Base-by-base conservation (phyloP, 2,329 filamentous ascomycete species). In the Nakataea oryzae region DNA sequence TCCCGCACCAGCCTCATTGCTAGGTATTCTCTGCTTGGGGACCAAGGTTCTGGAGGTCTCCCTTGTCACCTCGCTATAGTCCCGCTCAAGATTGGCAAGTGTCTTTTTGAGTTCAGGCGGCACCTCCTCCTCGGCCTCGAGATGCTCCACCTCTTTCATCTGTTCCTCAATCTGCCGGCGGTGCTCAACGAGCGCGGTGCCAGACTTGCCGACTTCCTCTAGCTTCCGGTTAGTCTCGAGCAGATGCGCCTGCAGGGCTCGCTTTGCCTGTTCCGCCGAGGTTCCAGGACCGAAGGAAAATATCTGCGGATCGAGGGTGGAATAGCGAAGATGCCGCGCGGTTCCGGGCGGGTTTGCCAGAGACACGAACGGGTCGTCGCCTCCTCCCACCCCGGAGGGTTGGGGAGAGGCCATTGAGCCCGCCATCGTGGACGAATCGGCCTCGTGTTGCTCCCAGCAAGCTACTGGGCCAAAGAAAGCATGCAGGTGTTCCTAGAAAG, bases 31-130 rank as follows among this genome's bases (percentile, higher is more conserved):
- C 73, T 92, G 92, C 68, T 95, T 95, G 41, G 86, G 89, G 64
- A 97, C 77, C 72, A 97, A 93, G 2, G 91, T 92, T 66, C 93
- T 84, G 56, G 93, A 91, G 58, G 90, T 95, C 73, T 97, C 93
- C 65, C 89, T 84, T 14, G 93, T 92, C 58, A 97, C 87, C 71
- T 97, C 93, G 73, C 96, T 93, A 77, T 96, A 97, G 70, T 99
- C 95, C 73, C 86, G 90, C 74, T 99, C 95, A 64, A 99, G 86
- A 65, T 96, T 92, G 17, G 86, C 81, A 61, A 99, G 82, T 75
- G 90, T 92, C 69, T 88, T 84, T 64, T 89, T 90, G 69, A 99
- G 78, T 67, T 96, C 93, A 3, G 90, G 86, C 0, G 88, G 87
- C 60, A 97, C 85, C 65, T 96, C 89, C 28, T 85, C 85, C 67